Evolutionary conservation across 805 yeast species (phyloP).

Genomic region (Yarrowia hollandica): DNA sequence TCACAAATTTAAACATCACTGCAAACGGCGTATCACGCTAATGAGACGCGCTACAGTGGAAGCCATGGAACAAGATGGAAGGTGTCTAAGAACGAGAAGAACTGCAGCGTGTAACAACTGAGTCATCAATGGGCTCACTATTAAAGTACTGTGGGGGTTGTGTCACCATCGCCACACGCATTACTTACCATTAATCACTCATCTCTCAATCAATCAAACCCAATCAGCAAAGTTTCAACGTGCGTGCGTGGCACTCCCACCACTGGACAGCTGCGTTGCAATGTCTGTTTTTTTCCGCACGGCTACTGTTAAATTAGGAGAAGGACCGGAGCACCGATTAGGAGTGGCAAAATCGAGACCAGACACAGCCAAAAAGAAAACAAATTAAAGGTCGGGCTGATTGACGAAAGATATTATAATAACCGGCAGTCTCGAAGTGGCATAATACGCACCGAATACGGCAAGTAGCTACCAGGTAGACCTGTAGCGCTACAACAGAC

Average conservation of each 20-base stretch:
- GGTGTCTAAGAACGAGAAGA: background rate
- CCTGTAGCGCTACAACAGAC: no score
- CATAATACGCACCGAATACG: no score
- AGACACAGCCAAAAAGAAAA: no score
- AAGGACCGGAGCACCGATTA: conserved; percentile 12
- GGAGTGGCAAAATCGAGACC: no score
- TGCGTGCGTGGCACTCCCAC: conserved; percentile 2
- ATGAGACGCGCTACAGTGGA: background rate
- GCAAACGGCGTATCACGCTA: conserved; percentile 7
- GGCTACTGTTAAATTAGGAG: conserved; percentile 10
- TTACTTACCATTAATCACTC: background rate
- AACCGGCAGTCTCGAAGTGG: no score
- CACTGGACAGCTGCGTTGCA: conserved; percentile 1
- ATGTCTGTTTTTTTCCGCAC: no score
- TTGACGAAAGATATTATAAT: no score
- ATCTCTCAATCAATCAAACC: background rate
- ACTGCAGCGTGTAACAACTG: background rate
- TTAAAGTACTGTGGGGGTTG: background rate
- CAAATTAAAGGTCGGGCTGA: no score
- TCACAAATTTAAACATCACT: background rate
- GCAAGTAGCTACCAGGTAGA: no score
- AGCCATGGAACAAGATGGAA: background rate
- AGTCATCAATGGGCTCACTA: no score
- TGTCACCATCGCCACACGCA: no score
- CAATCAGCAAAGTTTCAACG: conserved; percentile 1